Evolutionary conservation across 345 rosid species (phyloP).

Genomic region (Melastoma malabathricum): DNA sequence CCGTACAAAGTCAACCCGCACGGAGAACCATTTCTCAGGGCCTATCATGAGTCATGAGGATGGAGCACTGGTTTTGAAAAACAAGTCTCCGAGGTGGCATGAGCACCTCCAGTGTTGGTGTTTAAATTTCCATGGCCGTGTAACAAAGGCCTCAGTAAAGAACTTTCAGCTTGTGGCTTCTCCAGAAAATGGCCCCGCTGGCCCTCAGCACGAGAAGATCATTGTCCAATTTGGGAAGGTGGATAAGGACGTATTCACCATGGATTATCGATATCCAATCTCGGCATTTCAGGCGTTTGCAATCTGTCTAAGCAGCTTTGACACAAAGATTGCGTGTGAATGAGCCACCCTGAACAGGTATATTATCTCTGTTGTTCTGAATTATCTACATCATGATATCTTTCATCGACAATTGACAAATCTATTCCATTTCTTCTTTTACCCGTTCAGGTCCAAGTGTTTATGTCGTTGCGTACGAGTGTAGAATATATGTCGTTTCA

Average conservation of each 20-base stretch:
- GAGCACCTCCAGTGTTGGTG: conserved; percentile 98
- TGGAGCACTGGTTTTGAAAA: conserved; percentile 46
- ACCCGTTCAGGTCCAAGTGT: too few relatives aligned
- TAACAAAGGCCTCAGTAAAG: conserved; percentile 89
- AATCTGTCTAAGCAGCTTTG: conserved; percentile 96
- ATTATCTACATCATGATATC: too few relatives aligned
- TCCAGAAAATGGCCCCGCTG: conserved; percentile 39
- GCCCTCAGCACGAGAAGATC: conserved; percentile 67
- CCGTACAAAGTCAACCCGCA: conserved; percentile 52
- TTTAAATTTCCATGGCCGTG: conserved; percentile 85
- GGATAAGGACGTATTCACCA: conserved; percentile 86
- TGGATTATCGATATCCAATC: conserved; percentile 90
- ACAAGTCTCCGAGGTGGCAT: conserved; percentile 93
- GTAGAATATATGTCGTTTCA: too few relatives aligned
- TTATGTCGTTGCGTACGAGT: too few relatives aligned
- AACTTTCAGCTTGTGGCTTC: conserved; percentile 91
- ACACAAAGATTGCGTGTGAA: conserved; percentile 95
- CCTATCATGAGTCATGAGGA: conserved; percentile 34
- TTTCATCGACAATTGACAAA: too few relatives aligned
- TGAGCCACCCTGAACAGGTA: conserved; percentile 26
- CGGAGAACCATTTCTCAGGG: conserved; percentile 36
- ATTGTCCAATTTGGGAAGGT: conserved; percentile 93
- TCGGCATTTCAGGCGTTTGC: conserved; percentile 97
- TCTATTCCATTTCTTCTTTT: too few relatives aligned
- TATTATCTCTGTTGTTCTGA: not conserved